Evolutionary conservation across 305 asterid genomes (phyloP).

Genomic region (Fraxinus nigra): DNA sequence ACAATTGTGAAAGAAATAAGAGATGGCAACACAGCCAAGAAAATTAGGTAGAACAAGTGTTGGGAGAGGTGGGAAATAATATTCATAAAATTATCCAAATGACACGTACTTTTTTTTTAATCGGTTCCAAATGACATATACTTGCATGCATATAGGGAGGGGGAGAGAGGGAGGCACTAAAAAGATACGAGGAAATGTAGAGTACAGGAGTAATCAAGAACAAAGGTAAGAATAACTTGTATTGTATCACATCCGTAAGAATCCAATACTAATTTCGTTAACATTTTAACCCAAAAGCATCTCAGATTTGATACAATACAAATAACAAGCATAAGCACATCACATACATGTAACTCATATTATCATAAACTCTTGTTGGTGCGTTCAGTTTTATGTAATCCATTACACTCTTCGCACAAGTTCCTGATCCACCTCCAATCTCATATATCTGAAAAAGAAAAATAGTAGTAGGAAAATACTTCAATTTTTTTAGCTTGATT

Average conservation of each 20-base stretch:
- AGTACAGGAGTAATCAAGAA: background rate
- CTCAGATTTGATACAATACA: background rate
- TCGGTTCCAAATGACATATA: too few relatives aligned
- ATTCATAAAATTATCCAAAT: background rate
- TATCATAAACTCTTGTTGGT: conserved; percentile 86
- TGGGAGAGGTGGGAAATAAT: background rate
- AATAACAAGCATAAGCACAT: conserved; percentile 1
- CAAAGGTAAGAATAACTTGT: background rate
- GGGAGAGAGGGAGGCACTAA: background rate
- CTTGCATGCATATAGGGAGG: background rate
- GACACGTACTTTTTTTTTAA: background rate
- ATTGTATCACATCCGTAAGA: background rate
- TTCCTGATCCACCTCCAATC: conserved; percentile 99
- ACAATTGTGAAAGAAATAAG: background rate
- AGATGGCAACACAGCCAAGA: background rate
- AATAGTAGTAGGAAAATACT: conserved; percentile 14
- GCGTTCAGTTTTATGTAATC: conserved; percentile 93
- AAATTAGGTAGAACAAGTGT: background rate
- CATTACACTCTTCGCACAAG: conserved; percentile 97
- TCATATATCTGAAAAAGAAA: conserved; percentile 74
- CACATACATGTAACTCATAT: conserved; percentile 78
- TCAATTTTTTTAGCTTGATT: conserved; percentile 11
- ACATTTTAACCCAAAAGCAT: conserved; percentile 7
- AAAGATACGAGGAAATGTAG: background rate
- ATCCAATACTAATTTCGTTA: background rate